Conservation (phyloP, 805 yeast genomes). For the Starmerella floris region DNA sequence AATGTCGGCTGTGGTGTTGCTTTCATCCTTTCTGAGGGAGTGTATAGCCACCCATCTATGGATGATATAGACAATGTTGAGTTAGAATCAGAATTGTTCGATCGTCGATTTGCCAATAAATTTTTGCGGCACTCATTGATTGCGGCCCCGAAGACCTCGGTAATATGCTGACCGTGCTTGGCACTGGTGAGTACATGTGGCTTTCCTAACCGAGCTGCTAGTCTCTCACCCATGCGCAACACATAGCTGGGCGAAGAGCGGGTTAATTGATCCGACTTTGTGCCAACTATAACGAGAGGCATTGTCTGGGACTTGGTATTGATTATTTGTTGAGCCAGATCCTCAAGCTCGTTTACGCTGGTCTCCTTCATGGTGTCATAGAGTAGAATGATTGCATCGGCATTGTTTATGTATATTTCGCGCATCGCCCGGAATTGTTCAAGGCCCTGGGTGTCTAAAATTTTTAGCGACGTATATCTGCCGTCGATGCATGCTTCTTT, state of each 20-base stretch:
- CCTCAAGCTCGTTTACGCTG: constrained; percentile 64
- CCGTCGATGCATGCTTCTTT: constrained; percentile 83
- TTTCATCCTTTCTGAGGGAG: constrained; percentile 8
- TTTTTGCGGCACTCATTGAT: constrained; percentile 49
- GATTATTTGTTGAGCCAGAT: constrained; percentile 69
- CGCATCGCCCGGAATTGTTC: constrained; percentile 96
- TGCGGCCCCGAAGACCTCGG: constrained; percentile 77
- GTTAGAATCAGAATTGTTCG: constrained; percentile 7
- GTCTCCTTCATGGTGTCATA: constrained; percentile 69
- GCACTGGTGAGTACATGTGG: constrained; percentile 93
- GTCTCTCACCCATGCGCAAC: constrained; percentile 69
- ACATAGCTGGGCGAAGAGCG: constrained; percentile 48
- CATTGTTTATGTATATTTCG: constrained; percentile 54
- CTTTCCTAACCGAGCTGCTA: constrained; percentile 76
- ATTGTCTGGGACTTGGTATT: constrained; percentile 70
- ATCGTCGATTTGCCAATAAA: constrained; percentile 5
- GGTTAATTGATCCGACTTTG: constrained; percentile 70
- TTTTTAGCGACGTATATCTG: constrained; percentile 71
- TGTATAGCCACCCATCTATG: constrained; percentile 14
- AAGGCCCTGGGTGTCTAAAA: constrained; percentile 83
- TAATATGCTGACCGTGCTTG: constrained; percentile 76
- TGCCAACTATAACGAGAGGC: constrained; percentile 85
- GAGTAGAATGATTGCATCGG: constrained; percentile 79
- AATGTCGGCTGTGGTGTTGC: constrained; percentile 11
- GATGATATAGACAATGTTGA: constrained; percentile 11